Evolutionary conservation across 345 rosid species (phyloP).

Genomic region (Gossypium ekmanianum): DNA sequence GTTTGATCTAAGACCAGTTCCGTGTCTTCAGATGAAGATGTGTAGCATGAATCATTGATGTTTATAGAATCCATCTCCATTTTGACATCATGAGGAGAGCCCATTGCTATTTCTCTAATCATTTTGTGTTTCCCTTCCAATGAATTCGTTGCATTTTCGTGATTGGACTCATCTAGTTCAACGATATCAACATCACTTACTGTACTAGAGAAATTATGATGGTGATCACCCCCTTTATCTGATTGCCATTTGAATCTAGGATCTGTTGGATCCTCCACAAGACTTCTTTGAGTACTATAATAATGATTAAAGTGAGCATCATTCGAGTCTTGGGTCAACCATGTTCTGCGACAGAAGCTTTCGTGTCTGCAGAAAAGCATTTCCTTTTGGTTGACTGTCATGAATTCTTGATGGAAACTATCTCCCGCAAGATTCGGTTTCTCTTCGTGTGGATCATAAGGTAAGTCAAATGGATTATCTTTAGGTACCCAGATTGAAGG

Average conservation of each 20-base stretch:
- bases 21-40: slow-evolving; percentile 33
- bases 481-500: slow-evolving; percentile 63
- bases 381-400: slow-evolving; percentile 48
- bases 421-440: slow-evolving; percentile 64
- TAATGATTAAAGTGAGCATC: slow-evolving; percentile 1
- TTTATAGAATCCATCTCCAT: slow-evolving; percentile 31
- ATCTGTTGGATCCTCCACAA: slow-evolving; percentile 8
- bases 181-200: slow-evolving; percentile 25
- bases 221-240: slow-evolving; percentile 38
- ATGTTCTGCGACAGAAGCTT: slow-evolving; percentile 52
- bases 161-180: slow-evolving; percentile 23
- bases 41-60: slow-evolving; percentile 26
- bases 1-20: slow-evolving; percentile 19
- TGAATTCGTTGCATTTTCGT: slow-evolving; percentile 9
- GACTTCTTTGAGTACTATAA: slow-evolving; percentile 14
- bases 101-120: slow-evolving; percentile 6
- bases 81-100: slow-evolving; percentile 18
- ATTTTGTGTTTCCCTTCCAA: not conserved
- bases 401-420: slow-evolving; percentile 67
- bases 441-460: slow-evolving; percentile 77
- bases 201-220: slow-evolving; percentile 4
- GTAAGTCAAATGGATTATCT: slow-evolving; percentile 79
- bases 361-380: slow-evolving; percentile 63
- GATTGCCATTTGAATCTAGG: slow-evolving; percentile 16
- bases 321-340: slow-evolving; percentile 29